Evolutionary conservation across 2,329 filamentous ascomycete genomes (phyloP).

Genomic region (Colletotrichum acutatum): DNA sequence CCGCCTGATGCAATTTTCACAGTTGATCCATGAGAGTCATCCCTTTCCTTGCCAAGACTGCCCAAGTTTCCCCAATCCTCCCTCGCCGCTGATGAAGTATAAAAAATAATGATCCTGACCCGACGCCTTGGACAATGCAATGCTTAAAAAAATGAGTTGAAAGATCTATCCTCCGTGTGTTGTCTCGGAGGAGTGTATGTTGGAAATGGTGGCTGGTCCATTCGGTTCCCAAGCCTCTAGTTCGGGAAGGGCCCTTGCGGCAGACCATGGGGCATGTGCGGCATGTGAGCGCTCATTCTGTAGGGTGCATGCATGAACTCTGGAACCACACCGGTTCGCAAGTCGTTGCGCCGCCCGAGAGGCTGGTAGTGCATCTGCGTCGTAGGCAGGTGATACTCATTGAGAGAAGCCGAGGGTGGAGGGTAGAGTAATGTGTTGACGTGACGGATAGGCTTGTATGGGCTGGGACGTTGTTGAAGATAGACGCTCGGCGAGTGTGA

Average conservation of each 20-base stretch:
- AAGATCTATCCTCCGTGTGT: background rate
- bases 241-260: constrained; percentile 48
- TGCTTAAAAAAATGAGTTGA: constrained; percentile 26
- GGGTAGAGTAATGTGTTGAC: constrained; percentile 93
- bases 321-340: constrained; percentile 78
- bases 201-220: background rate
- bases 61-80: constrained; percentile 1
- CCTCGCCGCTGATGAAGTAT: constrained; percentile 6
- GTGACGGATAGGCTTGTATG: constrained; percentile 89
- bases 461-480: constrained; percentile 87
- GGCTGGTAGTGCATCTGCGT: constrained; percentile 88
- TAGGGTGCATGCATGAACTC: constrained; percentile 55
- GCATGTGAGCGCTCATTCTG: constrained; percentile 24
- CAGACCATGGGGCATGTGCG: constrained; percentile 34
- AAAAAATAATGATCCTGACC: constrained; percentile 30
- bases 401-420: constrained; percentile 81
- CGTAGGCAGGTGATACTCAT: constrained; percentile 75
- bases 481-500: constrained; percentile 90
- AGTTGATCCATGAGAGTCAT: constrained; percentile 21
- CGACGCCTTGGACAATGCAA: constrained; percentile 37
- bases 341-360: constrained; percentile 74
- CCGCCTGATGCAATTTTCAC: constrained; percentile 32
- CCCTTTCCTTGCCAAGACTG: constrained; percentile 9
- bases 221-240: constrained; percentile 41
- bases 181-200: background rate